Base-by-base conservation (phyloP, 371 early-diverging fungal species). In the Mortierella sp. region DNA sequence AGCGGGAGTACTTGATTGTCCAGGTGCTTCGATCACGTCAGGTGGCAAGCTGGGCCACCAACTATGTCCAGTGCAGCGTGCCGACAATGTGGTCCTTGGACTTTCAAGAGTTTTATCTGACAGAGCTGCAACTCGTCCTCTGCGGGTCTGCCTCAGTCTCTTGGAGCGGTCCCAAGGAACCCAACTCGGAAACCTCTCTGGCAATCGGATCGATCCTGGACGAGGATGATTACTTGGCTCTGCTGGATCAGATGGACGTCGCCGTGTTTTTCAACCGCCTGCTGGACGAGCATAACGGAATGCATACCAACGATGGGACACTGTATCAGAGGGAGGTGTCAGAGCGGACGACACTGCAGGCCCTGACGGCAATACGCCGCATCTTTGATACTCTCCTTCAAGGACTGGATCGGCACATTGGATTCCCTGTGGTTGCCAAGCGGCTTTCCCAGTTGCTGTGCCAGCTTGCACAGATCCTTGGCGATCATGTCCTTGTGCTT, bases 231-330 rank as follows among this genome's bases (percentile, higher is more conserved):
- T 92, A 88, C 75, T 64, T 89, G 7, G 86, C 79, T 0, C 74
- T 89, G 9, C 68, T 94, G 50, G 91, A 91, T 76, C 94, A 94
- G 73, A 79, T 94, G 71, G 90, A 90, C 22, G 71, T 92, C 0
- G 79, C 87, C 16, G 53, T 88, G n/a, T 75, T 77, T 50, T 85
- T 87, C 45, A 75, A 74, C 53, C 84, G 85, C n/a, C n/a, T 88
- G 52, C 66, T 79, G 34, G 44, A 66, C 5, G 79, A 79, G 43
- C 79, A 83, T 48, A 73, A 70, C 44, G 79, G 52, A 16, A 73
- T 76, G 67, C 52, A 73, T 26, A 65, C 5, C 8, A 48, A 65
- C 5, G 75, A 77, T 19, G 72, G 68, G 4, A 68, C 86, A 0
- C 69, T 86, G 44, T 40, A 66, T 9, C 82, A 83, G 64, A 48